Evolutionary conservation across 192 early-diverging fungal genomes (phyloP).

Genomic region (Backusella sp.): DNA sequence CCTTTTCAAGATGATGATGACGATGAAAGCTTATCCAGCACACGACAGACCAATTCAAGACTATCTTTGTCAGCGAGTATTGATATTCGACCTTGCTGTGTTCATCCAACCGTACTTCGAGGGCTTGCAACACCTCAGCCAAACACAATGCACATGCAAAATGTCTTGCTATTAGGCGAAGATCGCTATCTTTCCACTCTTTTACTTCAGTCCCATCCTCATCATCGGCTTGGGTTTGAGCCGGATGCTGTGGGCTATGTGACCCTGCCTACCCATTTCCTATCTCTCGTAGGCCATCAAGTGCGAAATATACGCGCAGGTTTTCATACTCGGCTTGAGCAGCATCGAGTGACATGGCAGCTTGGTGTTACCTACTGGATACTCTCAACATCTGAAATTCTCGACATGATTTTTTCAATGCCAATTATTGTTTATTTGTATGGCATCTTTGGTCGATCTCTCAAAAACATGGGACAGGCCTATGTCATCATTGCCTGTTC

Average conservation of each 20-base stretch:
- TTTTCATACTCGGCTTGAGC: slow-evolving; percentile 30
- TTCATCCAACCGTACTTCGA: slow-evolving; percentile 36
- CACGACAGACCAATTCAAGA: background rate
- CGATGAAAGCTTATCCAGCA: background rate
- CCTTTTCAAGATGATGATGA: background rate
- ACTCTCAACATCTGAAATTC: slow-evolving; percentile 20
- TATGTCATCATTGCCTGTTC: slow-evolving; percentile 25
- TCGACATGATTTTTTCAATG: slow-evolving; percentile 22
- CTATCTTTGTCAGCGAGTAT: slow-evolving; percentile 12
- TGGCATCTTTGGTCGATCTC: slow-evolving; percentile 17
- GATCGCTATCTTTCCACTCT: slow-evolving; percentile 27
- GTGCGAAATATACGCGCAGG: slow-evolving; percentile 15
- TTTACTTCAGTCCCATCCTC: slow-evolving; percentile 30
- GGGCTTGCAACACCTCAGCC: slow-evolving; percentile 21
- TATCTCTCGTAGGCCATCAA: slow-evolving; percentile 24
- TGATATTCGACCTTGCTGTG: slow-evolving; percentile 25
- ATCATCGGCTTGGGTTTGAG: slow-evolving; percentile 33
- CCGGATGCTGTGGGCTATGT: slow-evolving; percentile 30
- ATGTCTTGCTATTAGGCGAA: slow-evolving; percentile 32
- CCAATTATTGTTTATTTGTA: slow-evolving; percentile 30
- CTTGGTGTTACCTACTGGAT: slow-evolving; percentile 27
- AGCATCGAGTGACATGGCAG: slow-evolving; percentile 18
- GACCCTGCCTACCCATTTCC: slow-evolving; percentile 26
- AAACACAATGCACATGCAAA: slow-evolving; percentile 30
- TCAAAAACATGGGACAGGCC: slow-evolving; percentile 4